phyloP scores from a whole-genome alignment of 2,329 filamentous ascomycete species.

The Aspergillus tamarii region DNA sequence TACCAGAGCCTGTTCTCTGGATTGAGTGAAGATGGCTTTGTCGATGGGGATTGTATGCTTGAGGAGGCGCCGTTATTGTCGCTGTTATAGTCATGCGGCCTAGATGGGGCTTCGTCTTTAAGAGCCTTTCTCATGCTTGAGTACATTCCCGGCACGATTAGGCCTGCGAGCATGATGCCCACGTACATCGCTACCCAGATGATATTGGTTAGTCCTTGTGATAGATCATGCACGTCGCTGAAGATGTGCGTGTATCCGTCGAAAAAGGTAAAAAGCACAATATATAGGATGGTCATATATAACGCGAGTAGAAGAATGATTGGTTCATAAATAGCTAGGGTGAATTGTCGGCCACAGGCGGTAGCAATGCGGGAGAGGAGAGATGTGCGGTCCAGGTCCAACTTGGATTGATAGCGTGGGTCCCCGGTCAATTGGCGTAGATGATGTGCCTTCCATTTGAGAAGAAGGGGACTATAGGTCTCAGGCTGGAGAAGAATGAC shows the following conservation, averaged over 20 bases:
- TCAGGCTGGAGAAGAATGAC: conserved; percentile 53
- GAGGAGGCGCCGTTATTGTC: too few relatives aligned
- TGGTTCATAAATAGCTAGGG: conserved; percentile 49
- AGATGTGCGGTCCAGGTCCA: conserved; percentile 45
- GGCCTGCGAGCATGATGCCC: conserved; percentile 39
- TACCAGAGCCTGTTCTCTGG: conserved; percentile 61
- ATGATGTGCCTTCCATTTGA: conserved; percentile 48
- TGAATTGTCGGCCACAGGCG: conserved; percentile 43
- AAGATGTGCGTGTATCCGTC: conserved; percentile 57
- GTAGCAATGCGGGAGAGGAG: conserved; percentile 44
- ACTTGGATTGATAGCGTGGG: conserved; percentile 46
- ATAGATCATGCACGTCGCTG: conserved; percentile 51
- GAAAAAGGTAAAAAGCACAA: conserved; percentile 38
- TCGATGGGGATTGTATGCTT: too few relatives aligned
- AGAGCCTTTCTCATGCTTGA: conserved; percentile 31
- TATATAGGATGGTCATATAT: conserved; percentile 34
- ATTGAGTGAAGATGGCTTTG: too few relatives aligned
- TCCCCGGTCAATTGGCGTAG: conserved; percentile 47
- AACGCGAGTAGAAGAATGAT: conserved; percentile 33
- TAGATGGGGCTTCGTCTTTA: neutral
- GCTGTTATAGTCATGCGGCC: too few relatives aligned
- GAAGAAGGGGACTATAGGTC: conserved; percentile 50
- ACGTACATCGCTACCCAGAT: conserved; percentile 53
- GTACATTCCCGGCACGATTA: conserved; percentile 52
- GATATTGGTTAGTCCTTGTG: conserved; percentile 49